Conservation (phyloP, 164 flowering plant species). For the Cinnamomum micranthum region DNA sequence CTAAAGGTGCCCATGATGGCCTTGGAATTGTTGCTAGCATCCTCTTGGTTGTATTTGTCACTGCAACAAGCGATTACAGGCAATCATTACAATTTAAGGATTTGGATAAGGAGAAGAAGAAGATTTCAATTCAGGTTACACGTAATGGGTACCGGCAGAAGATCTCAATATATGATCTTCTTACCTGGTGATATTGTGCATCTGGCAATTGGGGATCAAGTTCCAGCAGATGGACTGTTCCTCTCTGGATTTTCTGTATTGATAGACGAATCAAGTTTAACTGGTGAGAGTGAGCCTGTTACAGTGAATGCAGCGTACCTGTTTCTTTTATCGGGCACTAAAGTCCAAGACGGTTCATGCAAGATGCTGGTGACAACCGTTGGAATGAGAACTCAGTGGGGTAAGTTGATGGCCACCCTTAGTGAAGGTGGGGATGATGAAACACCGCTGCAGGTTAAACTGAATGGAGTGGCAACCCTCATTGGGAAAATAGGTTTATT, state of each 20-base stretch:
- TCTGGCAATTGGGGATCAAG: constrained; percentile 86
- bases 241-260: constrained; percentile 72
- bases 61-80: constrained; percentile 88
- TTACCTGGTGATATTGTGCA: constrained; percentile 93
- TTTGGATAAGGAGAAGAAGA: constrained; percentile 90
- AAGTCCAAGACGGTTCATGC: constrained; percentile 93
- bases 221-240: constrained; percentile 93
- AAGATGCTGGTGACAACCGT: constrained; percentile 93
- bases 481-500: constrained; percentile 87
- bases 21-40: constrained; percentile 93
- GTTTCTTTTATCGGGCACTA: constrained; percentile 89
- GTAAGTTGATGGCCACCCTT: constrained; percentile 91
- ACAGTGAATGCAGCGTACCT: constrained; percentile 54
- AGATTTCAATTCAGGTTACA: constrained; percentile 74
- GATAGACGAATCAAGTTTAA: constrained; percentile 87
- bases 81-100: constrained; percentile 94
- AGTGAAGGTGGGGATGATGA: constrained; percentile 98
- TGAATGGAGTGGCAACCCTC: constrained; percentile 91
- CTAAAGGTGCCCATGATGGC: constrained; percentile 94
- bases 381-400: constrained; percentile 99
- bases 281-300: constrained; percentile 90
- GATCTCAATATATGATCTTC: constrained; percentile 77
- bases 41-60: constrained; percentile 85
- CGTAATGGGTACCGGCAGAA: constrained; percentile 77
- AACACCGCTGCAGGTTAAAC: constrained; percentile 92